Evolutionary conservation across 352 stramenopile species (phyloP), one percentile per base, ranked within the genome.

Genomic region (Thalassiosira mediterranea): DNA sequence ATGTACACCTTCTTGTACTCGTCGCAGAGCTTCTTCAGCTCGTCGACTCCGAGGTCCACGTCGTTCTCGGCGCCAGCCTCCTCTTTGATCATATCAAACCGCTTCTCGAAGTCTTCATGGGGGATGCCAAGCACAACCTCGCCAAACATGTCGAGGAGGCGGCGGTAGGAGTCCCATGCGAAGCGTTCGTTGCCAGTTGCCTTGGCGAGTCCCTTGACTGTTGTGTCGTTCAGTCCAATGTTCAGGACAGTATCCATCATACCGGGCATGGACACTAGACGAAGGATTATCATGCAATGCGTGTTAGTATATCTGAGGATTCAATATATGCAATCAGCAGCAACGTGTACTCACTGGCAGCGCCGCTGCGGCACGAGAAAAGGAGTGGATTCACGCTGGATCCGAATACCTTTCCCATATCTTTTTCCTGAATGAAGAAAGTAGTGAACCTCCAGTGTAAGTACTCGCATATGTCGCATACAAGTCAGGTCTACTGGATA

Each of bases 171-270:
- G 70, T 95, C 90, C 70, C 83, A 92, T 10, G 85, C 88, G 58
- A 90, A 94, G 26, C 86, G 61, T 26, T 71, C 66, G 52, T 93
- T 93, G 47, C 73, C 78, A 0, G 88, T 92, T 15, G 73, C 66
- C 49, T 88, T 83, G 38, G 86, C 88, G 26, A 94, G 76, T 17
- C 76, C 88, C 59, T 91, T 56, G 25, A 92, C 87, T 23, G 81
- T 88, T 1, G 86, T 76, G 46, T 95, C 89, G 54, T 94, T 94
- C 0, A 95, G 74, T 56, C 91, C 90, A 52, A 95, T 87, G 63
- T 94, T 94, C 13, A 95, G 76, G 47, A 95, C 88, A 21, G 91
- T 95, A 64, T 95, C 90, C 90, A 95, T 94, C 89, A 95, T 94
- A 40, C 90, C 90, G 28, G 90, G 87, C 52, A 60, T 60, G 19